Base-by-base conservation (phyloP, 78 protist species). In the Ministeria vibrans region DNA sequence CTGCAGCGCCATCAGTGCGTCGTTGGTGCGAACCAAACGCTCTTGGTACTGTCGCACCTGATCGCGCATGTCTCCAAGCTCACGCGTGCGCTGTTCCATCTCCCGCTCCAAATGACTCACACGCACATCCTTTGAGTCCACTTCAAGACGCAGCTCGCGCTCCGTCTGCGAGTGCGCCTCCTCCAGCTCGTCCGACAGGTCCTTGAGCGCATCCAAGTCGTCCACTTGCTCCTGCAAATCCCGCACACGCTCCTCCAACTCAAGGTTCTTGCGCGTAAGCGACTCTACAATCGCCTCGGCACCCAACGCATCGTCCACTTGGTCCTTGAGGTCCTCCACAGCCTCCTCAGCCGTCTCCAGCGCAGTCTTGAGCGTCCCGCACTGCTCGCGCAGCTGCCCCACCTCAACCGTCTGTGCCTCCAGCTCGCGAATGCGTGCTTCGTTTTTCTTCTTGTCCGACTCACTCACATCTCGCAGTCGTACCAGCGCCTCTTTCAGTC, bases 401-500 rank as follows among this genome's bases (percentile, higher is more conserved):
- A 11, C 71, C 42, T 3, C 1, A 2, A 18, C 39, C 2, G 71
- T 41, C 2, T 63, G 43, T 41, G 1, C 13, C 15, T 63, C 71
- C 32, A 63, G 71, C 71, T 32, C 71, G 25, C 7, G 28, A 34
- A 63, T 41, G n/a, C 41, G 34, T 23, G 32, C 32, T 23, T 2
- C 4, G 32, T 34, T 34, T 2, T 63, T 41, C 43, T 7, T 23
- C 71, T 63, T 63, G 25, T 63, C 71, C 41, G 71, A 34, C 6
- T 34, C 71, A 20, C 43, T 18, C 18, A 25, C 41, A 11, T 63
- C 71, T 1, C 71, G 34, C 13, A 63, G 41, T 30, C 34, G 28
- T 23, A 63, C 71, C 9, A 63, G 71, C 42, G 71, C 71, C 32
- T 63, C 71, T 25, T 63, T 63, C 42, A 63, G 71, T 1, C 71